Evolutionary conservation across 1,284 basidiomycete genomes (phyloP).

Genomic region (Rhodofomes roseus): DNA sequence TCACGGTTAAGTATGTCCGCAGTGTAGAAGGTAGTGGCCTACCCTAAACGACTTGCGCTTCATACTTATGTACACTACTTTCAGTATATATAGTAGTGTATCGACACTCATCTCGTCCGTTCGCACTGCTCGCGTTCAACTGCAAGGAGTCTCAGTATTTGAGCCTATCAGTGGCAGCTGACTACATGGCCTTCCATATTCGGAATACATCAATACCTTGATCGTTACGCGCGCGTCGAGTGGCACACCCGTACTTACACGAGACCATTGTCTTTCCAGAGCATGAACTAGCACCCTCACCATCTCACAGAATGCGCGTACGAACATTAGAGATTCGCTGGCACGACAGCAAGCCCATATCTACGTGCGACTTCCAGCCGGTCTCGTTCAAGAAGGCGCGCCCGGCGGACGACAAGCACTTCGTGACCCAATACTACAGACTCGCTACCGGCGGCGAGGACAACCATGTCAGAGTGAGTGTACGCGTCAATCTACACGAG

Average conservation of each 20-base stretch:
- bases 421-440: constrained; percentile 71
- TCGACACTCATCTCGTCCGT: too few relatives aligned
- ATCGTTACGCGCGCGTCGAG: not conserved
- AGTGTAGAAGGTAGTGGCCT: too few relatives aligned
- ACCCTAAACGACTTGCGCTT: too few relatives aligned
- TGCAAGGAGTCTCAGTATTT: too few relatives aligned
- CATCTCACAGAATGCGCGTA: constrained; percentile 59
- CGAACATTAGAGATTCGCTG: constrained; percentile 87
- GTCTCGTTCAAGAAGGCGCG: constrained; percentile 72
- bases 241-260: too few relatives aligned
- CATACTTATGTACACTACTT: too few relatives aligned
- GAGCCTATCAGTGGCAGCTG: too few relatives aligned
- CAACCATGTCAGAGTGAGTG: constrained; percentile 90
- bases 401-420: constrained; percentile 58
- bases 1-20: too few relatives aligned
- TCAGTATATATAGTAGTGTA: too few relatives aligned
- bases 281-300: not conserved
- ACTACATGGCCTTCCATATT: not conserved
- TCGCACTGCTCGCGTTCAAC: too few relatives aligned
- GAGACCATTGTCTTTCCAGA: not conserved
- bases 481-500: not conserved
- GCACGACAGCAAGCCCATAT: constrained; percentile 94
- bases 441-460: constrained; percentile 96
- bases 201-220: not conserved
- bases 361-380: constrained; percentile 92